Evolutionary conservation across 2,329 filamentous ascomycete genomes (phyloP).

Genomic region (Paecilomyces niveus): DNA sequence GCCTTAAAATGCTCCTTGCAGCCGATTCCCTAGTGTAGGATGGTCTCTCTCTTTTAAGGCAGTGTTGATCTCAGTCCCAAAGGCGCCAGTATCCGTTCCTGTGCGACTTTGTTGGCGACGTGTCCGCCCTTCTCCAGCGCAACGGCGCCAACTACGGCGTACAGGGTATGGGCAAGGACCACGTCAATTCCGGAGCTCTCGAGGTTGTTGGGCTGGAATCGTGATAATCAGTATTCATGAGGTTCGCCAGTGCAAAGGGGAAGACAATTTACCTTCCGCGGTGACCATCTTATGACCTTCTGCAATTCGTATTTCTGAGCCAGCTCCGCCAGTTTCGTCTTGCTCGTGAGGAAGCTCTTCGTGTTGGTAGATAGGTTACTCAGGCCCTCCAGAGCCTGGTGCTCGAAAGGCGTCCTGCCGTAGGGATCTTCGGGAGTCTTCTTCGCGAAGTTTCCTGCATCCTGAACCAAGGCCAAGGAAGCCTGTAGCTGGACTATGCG

Average conservation of each 20-base stretch:
- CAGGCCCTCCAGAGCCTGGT: conserved; percentile 65
- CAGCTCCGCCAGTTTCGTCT: conserved; percentile 59
- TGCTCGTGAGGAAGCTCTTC: conserved; percentile 56
- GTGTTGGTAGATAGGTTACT: conserved; percentile 60
- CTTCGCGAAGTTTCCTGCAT: conserved; percentile 28
- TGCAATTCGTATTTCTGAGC: conserved; percentile 64
- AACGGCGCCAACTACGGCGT: conserved; percentile 81
- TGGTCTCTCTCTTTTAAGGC: neutral
- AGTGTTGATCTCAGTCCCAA: conserved; percentile 26
- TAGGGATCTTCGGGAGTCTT: conserved; percentile 40
- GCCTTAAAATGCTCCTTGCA: conserved; percentile 28
- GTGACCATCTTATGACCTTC: conserved; percentile 80
- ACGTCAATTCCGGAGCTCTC: conserved; percentile 64
- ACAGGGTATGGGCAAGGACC: conserved; percentile 69
- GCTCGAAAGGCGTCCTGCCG: conserved; percentile 59
- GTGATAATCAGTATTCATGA: neutral
- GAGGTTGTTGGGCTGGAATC: conserved; percentile 57
- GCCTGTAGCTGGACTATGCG: conserved; percentile 58
- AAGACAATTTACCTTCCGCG: conserved; percentile 60
- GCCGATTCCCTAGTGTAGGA: conserved; percentile 1
- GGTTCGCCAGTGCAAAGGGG: neutral
- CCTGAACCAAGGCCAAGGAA: conserved; percentile 54
- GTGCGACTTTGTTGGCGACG: conserved; percentile 65
- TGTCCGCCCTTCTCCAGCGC: conserved; percentile 81
- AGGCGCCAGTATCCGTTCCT: conserved; percentile 64